These are phyloP conservation scores for Annulohypoxylon truncatum DNA, from an alignment of 2,329 filamentous ascomycete genomes.

Conservation along the genomic window DNA sequence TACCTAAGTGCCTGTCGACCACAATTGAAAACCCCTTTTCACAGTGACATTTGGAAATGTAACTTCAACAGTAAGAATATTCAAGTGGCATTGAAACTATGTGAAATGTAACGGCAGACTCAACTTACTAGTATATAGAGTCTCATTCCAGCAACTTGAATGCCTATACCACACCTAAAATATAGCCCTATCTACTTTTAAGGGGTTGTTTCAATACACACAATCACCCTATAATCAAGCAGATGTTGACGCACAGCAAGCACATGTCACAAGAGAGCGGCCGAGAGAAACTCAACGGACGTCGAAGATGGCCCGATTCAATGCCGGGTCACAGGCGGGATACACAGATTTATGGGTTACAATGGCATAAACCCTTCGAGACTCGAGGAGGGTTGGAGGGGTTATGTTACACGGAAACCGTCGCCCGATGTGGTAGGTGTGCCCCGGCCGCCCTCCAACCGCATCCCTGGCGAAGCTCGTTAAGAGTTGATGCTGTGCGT, in stretches of 20 bases:
- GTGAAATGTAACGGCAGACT: background rate
- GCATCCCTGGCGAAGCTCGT: background rate
- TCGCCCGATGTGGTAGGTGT: slow-evolving; percentile 21
- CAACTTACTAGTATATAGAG: background rate
- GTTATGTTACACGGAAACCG: slow-evolving; percentile 30
- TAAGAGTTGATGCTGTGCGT: slow-evolving; percentile 1
- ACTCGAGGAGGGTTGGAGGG: slow-evolving; percentile 15
- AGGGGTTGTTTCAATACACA: background rate
- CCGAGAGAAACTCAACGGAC: slow-evolving; percentile 9
- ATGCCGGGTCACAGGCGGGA: slow-evolving; percentile 6
- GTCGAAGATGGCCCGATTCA: slow-evolving; percentile 24
- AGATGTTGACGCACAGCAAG: background rate
- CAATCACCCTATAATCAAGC: slow-evolving; percentile 10
- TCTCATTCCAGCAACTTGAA: background rate
- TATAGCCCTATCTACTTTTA: background rate
- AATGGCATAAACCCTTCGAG: slow-evolving; percentile 28
- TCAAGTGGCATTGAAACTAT: background rate
- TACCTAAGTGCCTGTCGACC: background rate
- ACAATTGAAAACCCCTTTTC: background rate
- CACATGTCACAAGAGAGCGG: slow-evolving; percentile 3
- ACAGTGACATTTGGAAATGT: background rate
- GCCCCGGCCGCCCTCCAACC: slow-evolving; percentile 15
- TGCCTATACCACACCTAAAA: background rate
- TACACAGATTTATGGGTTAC: slow-evolving; percentile 9
- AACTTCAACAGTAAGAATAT: background rate